Base-by-base conservation (phyloP, 1,284 basidiomycete genomes). In the Trichosporon coremiiforme region DNA sequence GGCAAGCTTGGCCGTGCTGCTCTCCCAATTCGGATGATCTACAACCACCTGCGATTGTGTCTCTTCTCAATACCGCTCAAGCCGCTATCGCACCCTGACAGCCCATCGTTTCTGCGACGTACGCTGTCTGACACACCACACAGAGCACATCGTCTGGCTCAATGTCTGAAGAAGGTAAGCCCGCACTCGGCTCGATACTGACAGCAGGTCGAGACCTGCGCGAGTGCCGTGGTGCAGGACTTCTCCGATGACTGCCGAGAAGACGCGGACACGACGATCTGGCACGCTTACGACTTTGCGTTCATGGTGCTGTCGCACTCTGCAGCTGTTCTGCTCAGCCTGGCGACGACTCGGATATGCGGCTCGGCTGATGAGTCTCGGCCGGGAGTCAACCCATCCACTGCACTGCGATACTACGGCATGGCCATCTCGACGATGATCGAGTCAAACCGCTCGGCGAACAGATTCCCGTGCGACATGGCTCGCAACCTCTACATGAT, bases 401-500 rank as follows among this genome's bases (percentile, higher is more conserved):
- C 65, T 2, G 73, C 74, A 4, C 72, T 68, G 68, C 63, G 74
- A 20, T 74, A 71, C 57, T 75, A 70, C 65, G 74, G 60, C 2
- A 68, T 70, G 71, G 73, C 74, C 2, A 73, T 75, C 64, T 71
- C 73, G 12, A 66, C 71, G 8, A 50, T 75, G 66, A 70, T 75
- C 10, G 73, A 74, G 41, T 68, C 68, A 15, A 73, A 73, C 53
- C 74, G 73, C 4, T 74, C 74, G 0, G 73, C 73, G 8, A 75
- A 74, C 57, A 50, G 41, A 2, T 75, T 75, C 68, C 68, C 74
- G 13, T 70, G 67, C 36, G 74, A 75, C 36, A 75, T 75, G 74
- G 74, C 74, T 5, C 64, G 47, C n/a, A 75, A 73, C 53, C 70
- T 75, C 12, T 63, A 68, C 60, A 33, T 69, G 22, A 71, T 75